phyloP scores from a whole-genome alignment of 805 yeast genomes.

The Saccharomycodes ludwigii region DNA sequence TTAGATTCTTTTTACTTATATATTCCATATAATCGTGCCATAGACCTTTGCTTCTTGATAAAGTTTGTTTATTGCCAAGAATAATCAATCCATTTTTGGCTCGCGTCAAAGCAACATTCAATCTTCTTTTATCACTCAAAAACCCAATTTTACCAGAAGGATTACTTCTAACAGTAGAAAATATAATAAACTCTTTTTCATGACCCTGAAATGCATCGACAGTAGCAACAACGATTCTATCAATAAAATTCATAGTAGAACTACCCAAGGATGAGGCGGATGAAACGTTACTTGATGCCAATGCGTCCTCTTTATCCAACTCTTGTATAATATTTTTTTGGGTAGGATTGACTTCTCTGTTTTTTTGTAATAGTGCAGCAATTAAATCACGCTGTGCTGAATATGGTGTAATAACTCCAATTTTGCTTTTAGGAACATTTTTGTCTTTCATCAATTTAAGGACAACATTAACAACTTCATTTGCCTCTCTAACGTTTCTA shows the following conservation, averaged over 20 bases:
- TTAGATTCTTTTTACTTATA: slow-evolving; percentile 24
- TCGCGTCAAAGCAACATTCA: slow-evolving; percentile 65
- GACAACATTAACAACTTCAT: slow-evolving; percentile 33
- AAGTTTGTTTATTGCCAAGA: slow-evolving; percentile 45
- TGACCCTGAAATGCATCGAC: slow-evolving; percentile 93
- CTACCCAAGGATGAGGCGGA: too few species aligned
- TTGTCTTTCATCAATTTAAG: too few species aligned
- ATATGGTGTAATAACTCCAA: slow-evolving; percentile 66
- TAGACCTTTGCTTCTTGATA: slow-evolving; percentile 31
- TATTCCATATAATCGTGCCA: slow-evolving; percentile 40
- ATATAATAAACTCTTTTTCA: slow-evolving; percentile 69
- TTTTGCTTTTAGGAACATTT: too few species aligned
- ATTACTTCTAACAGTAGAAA: slow-evolving; percentile 70
- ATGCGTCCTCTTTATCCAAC: slow-evolving; percentile 50
- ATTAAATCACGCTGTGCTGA: slow-evolving; percentile 60
- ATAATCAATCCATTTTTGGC: slow-evolving; percentile 51
- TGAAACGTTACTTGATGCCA: too few species aligned
- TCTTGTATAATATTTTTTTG: slow-evolving; percentile 35
- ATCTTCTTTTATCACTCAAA: slow-evolving; percentile 44
- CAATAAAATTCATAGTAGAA: slow-evolving; percentile 26
- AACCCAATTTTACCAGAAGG: slow-evolving; percentile 45
- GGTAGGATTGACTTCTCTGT: slow-evolving; percentile 44
- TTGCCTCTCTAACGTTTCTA: too few species aligned
- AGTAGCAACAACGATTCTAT: slow-evolving; percentile 37
- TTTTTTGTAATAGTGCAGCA: slow-evolving; percentile 36